Evolutionary conservation across 192 early-diverging fungal genomes (phyloP).

Genomic region (Podila epigama): DNA sequence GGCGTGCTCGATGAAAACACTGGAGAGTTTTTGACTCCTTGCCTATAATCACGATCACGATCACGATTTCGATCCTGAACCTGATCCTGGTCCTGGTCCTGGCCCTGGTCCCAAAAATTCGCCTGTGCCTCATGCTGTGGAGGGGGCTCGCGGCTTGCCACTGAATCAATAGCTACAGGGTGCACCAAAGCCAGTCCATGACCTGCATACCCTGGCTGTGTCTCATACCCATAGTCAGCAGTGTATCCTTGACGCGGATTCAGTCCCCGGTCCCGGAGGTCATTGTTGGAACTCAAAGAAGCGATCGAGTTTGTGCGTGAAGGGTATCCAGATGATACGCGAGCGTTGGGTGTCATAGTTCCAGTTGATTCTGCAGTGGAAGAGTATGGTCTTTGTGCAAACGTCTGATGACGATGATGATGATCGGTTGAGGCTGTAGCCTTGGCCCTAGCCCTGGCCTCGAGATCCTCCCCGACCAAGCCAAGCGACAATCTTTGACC

Average conservation of each 20-base stretch:
- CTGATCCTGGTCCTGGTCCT: neutral
- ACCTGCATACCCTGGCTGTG: neutral
- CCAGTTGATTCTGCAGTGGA: neutral
- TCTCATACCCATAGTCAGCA: slow-evolving; percentile 16
- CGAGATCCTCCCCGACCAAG: slow-evolving; percentile 20
- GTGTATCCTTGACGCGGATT: slow-evolving; percentile 4
- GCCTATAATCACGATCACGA: too few relatives aligned
- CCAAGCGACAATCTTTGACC: slow-evolving; percentile 19
- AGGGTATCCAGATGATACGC: slow-evolving; percentile 22
- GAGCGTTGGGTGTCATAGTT: neutral
- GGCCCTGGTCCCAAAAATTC: neutral
- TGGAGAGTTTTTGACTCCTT: neutral
- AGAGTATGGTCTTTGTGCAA: slow-evolving; percentile 8
- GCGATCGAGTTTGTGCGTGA: slow-evolving; percentile 8
- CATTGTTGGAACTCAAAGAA: slow-evolving; percentile 2
- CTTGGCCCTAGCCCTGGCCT: too few relatives aligned
- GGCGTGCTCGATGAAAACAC: neutral
- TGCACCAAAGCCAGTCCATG: neutral
- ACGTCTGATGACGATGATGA: slow-evolving; percentile 16
- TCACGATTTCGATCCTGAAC: too few relatives aligned
- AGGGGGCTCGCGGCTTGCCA: slow-evolving; percentile 20
- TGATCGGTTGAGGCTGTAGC: too few relatives aligned
- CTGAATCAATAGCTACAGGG: neutral
- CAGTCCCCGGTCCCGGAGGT: neutral
- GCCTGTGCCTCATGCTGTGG: slow-evolving; percentile 6